Evolutionary conservation across 805 yeast species (phyloP), one percentile per base, ranked within the genome.

Genomic region (Candida maesae): DNA sequence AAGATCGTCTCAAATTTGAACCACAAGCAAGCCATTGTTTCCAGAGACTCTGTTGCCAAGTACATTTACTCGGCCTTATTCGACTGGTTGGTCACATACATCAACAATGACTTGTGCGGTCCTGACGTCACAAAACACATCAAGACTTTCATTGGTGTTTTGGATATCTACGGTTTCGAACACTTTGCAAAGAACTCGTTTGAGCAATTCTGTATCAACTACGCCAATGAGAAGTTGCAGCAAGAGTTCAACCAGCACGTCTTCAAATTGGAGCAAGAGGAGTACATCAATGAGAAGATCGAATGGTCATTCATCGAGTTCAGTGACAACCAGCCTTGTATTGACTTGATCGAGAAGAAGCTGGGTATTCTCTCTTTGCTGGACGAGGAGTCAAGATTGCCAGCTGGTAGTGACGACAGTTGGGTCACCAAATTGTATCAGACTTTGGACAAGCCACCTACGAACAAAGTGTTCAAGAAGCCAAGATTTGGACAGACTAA

Each of bases 241-340:
- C 98, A 91, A 65, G 97, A 91, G 63, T 91, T 91, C 66, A 91
- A 90, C 57, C 97, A 89, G 68, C 97, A 91, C 58, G 97, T 91
- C 39, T 91, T 91, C 76, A 91, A 91, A 61, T 74, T 93, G 47
- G 99, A 91, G 61, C 98, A 93, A 70, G 96, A 90, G 58, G 97
- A 93, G 60, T 91, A 91, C 60, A 75, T 89, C 39, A 78, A 77
- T 45, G 98, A 91, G 67, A 84, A 90, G 58, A 90, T 91, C 50
- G 93, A 90, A 61, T 91, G 98, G 97, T 83, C 91, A 9, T 91
- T 91, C 56, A 91, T 91, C 55, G 97, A 91, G 55, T 91, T 90
- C 58, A 80, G 93, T 39, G 99, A 91, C 63, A 91, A 91, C 63
- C 96, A 93, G 69, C 98, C 97, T 3, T 91, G 98, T 68, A 91